Evolutionary conservation across 495 filamentous ascomycete species (phyloP), one percentile per base, ranked within the genome.

Genomic region (Podospora conica): DNA sequence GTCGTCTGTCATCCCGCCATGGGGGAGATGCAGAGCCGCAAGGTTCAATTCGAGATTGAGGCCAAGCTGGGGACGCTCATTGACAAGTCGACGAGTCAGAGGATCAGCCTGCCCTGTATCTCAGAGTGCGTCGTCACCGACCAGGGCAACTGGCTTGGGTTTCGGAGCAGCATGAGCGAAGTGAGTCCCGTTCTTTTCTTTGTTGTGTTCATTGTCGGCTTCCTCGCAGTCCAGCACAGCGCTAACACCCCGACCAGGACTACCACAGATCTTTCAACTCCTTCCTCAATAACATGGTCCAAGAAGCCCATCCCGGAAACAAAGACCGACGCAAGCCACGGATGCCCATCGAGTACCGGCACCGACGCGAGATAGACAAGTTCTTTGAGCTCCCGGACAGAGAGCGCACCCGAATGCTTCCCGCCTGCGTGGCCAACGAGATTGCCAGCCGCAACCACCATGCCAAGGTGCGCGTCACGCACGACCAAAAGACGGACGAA

Each of bases 21-120:
- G 5, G 82, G 83, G 24, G 85, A 88, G 61, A 75, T 85, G 33
- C 71, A 78, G 7, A 76, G 71, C 64, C 75, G 78, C n/a, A 87
- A 85, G 5, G 83, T 90, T n/a, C 83, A 91, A 64, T 83, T 96
- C 53, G 93, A 97, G 76, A 90, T 97, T 63, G 93, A 97, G 77
- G 93, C 92, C 9, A 97, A 97, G 74, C 75, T 98, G 20, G 94
- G 94, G 59, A 87, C 84, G 54, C 76, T 97, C 18, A 84, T 96
- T 53, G 87, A 93, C 70, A 87, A 83, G 74, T 82, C 84, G 65
- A 87, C 85, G 2, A 83, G 87, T 60, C 81, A 88, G n/a, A 83
- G 92, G 40, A 77, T 94, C 48, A 74, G 75, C 3, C 72, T 94
- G 21, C 86, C 87, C 8, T 79, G 95, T 10, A 59, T 77, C 29